A percentile compares a stretch with the other conserved stretches of the same genome.
Evolutionary conservation across 495 filamentous ascomycete genomes (phyloP).

Genomic region (Venustampulla echinocandica): DNA sequence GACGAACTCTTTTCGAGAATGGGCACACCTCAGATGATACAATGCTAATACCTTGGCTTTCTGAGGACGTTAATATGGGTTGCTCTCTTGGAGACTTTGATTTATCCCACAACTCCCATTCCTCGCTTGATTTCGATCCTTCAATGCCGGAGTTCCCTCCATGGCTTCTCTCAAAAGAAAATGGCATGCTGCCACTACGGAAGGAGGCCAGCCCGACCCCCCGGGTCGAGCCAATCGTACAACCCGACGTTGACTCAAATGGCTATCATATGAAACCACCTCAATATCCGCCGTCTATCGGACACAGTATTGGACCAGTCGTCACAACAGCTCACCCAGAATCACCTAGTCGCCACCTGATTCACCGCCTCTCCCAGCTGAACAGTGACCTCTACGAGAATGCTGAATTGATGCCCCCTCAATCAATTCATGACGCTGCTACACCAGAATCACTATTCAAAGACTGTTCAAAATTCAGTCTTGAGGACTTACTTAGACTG

Average conservation of each 20-base stretch:
- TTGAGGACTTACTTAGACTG: slow-evolving; percentile 19
- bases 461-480: not conserved
- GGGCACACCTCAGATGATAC: not conserved
- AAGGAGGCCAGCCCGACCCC: not conserved
- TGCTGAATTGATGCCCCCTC: slow-evolving; percentile 7
- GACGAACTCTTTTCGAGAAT: not conserved
- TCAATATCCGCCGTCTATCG: not conserved
- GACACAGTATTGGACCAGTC: not conserved
- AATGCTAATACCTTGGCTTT: not conserved
- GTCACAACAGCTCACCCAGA: not conserved
- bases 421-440: slow-evolving; percentile 5
- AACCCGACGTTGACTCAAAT: not conserved
- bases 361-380: slow-evolving; percentile 11
- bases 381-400: slow-evolving; percentile 14
- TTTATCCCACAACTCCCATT: not conserved
- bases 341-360: not conserved
- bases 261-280: slow-evolving; percentile 1
- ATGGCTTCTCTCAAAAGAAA: not conserved
- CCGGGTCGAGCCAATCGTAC: not conserved
- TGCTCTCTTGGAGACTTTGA: not conserved
- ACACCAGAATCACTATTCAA: not conserved
- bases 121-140: not conserved
- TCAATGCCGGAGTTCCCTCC: not conserved
- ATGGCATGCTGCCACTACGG: not conserved
- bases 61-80: not conserved